Evolutionary conservation across 805 yeast species (phyloP), one percentile per base, ranked within the genome.

Genomic region (Candida sakaeoensis): DNA sequence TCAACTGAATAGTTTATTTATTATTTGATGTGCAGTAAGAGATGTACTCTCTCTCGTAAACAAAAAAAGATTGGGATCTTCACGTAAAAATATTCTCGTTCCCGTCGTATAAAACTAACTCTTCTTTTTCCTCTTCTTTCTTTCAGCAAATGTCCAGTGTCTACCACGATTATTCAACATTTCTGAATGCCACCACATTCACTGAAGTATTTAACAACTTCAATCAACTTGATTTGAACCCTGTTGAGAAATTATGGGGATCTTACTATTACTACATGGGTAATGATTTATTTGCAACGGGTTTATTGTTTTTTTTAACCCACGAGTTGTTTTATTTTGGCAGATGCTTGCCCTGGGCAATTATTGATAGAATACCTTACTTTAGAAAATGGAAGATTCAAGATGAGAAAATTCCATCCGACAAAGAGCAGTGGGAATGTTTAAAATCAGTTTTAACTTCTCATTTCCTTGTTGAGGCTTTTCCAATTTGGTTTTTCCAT

Each of bases 401-500:
- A 52, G 77, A 74, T 6, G 57, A 66, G 14, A 72, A 75, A 46
- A 52, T 75, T 17, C 81, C 81, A 6, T 61, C 75, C 2, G 70
- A 69, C 44, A 66, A 70, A 48, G 82, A 77, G 53, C 82, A 77
- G 52, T 77, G 80, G 80, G 82, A 77, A 51, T 77, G 81, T 51
- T 54, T 76, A 42, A 77, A 76, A 52, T 62, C 78, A n/a, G 81
- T 77, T 14, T 58, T 77, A 35, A 74, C 67, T 41, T 74, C 77
- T 12, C 82, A 77, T 49, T 72, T 77, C 46, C 48, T 77, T 47
- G 81, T 77, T 22, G 82, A 77, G 54, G 81, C 76, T 1, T 63
- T 77, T 40, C 82, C 82, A 33, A 77, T 77, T 44, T 77, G 82
- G 82, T 68, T 76, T 16, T 77, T 77, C 65, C 82, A 77, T 49